Base-by-base conservation (phyloP, 306 rosid genomes). In the Sicyos baderoa region DNA sequence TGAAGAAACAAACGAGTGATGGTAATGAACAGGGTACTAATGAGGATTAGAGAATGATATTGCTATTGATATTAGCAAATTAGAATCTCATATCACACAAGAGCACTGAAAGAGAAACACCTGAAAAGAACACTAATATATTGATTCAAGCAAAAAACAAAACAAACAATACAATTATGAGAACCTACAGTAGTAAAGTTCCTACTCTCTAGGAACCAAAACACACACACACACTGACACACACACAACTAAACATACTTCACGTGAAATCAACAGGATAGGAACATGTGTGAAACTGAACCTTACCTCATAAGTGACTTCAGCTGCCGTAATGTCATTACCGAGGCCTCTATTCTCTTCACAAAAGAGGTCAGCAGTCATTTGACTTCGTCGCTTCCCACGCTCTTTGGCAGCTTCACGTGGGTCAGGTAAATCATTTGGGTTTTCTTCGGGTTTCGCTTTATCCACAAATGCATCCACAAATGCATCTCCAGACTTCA, bases 351-450 rank as follows among this genome's bases (percentile, higher is more conserved):
- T 79, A 63, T 70, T 74, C 1, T 79, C 85, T 70, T 87, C 89
- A 60, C 78, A 72, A 10, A 83, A 52, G 60, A 85, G 84, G 67
- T 87, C 93, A 13, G 88, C 72, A 61, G 89, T 80, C 57, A 85
- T 54, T 74, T 81, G 88, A 58, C 6, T 85, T 68, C 86, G 84
- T 9, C 73, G 91, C 32, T 78, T 79, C 10, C 79, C 78, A 14
- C 97, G 83, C 68, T 82, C 94, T 77, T 88, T 85, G 53, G 97
- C 96, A 63, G 89, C 96, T 63, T 11, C 3, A 2, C 67, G 67
- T 1, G 96, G 85, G 69, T 87, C 75, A 55, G 47, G 2, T 81
- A 79, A 18, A 7, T 79, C 85, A 45, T 1, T 45, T 25, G 63
- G 9, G 5, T 15, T 78, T 23, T 76, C 78, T 78, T 77, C 84